These are phyloP conservation scores for Tetracladium marchalianum DNA, from an alignment of 495 filamentous ascomycete genomes.

Conservation along the genomic window DNA sequence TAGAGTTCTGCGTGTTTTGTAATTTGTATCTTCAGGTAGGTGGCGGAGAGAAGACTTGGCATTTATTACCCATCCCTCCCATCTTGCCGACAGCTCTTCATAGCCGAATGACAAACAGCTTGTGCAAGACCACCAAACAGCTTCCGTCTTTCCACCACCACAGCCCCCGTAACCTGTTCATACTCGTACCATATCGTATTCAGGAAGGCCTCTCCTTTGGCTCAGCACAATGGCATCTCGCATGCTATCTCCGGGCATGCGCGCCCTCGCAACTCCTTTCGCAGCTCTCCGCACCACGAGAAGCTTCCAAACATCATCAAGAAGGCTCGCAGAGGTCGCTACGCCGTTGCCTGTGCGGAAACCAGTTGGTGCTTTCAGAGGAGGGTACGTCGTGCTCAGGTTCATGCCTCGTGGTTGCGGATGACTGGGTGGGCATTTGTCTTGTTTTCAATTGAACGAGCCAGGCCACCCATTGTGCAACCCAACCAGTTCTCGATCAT, in stretches of 20 bases:
- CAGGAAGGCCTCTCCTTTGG: neutral
- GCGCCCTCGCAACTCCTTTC: constrained; percentile 18
- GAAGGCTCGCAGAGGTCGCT: constrained; percentile 23
- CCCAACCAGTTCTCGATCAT: too few relatives aligned
- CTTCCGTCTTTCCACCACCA: constrained; percentile 1
- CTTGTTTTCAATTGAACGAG: too few relatives aligned
- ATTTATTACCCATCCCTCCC: too few relatives aligned
- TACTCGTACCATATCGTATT: neutral
- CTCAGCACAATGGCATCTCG: constrained; percentile 33
- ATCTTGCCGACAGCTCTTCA: too few relatives aligned
- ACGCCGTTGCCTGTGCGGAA: constrained; percentile 56
- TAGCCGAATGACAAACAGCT: constrained; percentile 1
- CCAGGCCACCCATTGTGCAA: too few relatives aligned
- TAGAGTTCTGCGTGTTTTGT: too few relatives aligned
- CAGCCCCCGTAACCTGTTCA: neutral
- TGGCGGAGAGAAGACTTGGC: too few relatives aligned
- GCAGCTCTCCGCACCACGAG: constrained; percentile 10
- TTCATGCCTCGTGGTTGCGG: neutral
- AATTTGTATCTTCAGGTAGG: too few relatives aligned
- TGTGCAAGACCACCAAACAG: constrained; percentile 5
- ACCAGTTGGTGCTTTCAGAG: constrained; percentile 84
- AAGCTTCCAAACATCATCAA: constrained; percentile 36
- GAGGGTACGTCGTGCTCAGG: constrained; percentile 55
- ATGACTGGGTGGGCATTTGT: too few relatives aligned
- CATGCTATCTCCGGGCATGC: constrained; percentile 29